These are phyloP conservation scores for Yarrowia keelungensis DNA, from an alignment of 805 yeast genomes.

Conservation along the genomic window DNA sequence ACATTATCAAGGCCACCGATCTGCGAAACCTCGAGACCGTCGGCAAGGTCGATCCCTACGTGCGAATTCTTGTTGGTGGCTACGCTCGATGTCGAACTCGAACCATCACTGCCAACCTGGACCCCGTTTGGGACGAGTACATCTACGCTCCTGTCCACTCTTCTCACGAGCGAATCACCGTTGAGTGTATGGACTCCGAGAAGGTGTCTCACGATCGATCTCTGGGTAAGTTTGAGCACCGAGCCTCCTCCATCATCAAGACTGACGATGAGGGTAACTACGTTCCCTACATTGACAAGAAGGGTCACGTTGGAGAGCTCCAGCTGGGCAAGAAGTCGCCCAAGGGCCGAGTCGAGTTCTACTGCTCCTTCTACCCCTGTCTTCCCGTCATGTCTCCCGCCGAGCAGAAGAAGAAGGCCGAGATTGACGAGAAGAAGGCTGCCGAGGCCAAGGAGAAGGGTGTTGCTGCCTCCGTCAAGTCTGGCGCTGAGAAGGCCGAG, in stretches of 20 bases:
- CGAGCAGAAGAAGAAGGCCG: slow-evolving; percentile 59
- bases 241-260: slow-evolving; percentile 69
- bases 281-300: slow-evolving; percentile 38
- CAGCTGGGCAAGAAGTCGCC: slow-evolving; percentile 77
- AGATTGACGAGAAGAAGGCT: slow-evolving; percentile 49
- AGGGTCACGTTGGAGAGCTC: slow-evolving; percentile 64
- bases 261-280: slow-evolving; percentile 68
- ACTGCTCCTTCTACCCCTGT: slow-evolving; percentile 82
- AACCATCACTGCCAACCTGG: slow-evolving; percentile 65
- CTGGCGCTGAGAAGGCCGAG: slow-evolving; percentile 39
- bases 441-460: slow-evolving; percentile 47
- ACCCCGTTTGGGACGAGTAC: slow-evolving; percentile 87
- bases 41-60: slow-evolving; percentile 93
- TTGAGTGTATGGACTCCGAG: slow-evolving; percentile 94
- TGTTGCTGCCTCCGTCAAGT: slow-evolving; percentile 37
- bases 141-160: slow-evolving; percentile 83
- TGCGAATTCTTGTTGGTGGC: slow-evolving; percentile 78
- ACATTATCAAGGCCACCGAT: slow-evolving; percentile 70
- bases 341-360: slow-evolving; percentile 78
- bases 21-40: slow-evolving; percentile 84
- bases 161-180: slow-evolving; percentile 76
- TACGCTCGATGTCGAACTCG: slow-evolving; percentile 78
- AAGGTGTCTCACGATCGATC: slow-evolving; percentile 80
- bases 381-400: slow-evolving; percentile 77
- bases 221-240: slow-evolving; percentile 80